Base-by-base conservation (phyloP, 371 early-diverging fungal species). In the Mortierella sp. region DNA sequence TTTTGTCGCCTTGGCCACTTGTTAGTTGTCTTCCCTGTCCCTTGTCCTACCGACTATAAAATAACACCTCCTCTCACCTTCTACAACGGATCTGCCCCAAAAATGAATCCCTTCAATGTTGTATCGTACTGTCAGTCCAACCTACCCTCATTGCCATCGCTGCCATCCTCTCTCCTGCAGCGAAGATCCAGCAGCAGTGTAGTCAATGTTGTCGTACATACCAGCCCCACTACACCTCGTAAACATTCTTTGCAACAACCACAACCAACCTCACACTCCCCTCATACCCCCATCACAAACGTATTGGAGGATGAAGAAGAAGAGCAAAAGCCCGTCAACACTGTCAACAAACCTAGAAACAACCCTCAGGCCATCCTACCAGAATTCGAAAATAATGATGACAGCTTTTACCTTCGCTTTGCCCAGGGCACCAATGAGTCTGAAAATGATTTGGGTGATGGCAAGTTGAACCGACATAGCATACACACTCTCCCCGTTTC, bases 361-460 rank as follows among this genome's bases (percentile, higher is more conserved):
- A 66, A 66, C 58, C 74, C 79, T 16, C 79, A 78, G 59, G 79
- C 79, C 32, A 70, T 78, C 59, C 65, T 78, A 4, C 68, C 70
- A 0, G 70, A 67, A 24, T 39, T 66, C 22, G 59, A 64, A 14
- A 45, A 54, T 18, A 54, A 54, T 37, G 63, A 30, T 22, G 47
- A 57, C 10, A 45, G 51, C 40, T 11, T 30, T 28, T 45, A 58
- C 32, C 67, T 12, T 58, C 30, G n/a, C 47, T 58, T 66, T 16
- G 26, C 66, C 6, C 32, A n/a, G 30, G 30, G 18, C 20, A 32
- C 37, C 37, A 39, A 62, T 2, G 52, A 69, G 28, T 28, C 47
- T 16, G 57, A 64, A 18, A 20, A 40, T 8, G 47, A n/a, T 28
- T 24, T 43, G 18, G 4, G 58, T 37, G 12, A 40, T 24, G 59